phyloP scores from a whole-genome alignment of 352 stramenopile genomes.

The Blastocystis sp. region DNA sequence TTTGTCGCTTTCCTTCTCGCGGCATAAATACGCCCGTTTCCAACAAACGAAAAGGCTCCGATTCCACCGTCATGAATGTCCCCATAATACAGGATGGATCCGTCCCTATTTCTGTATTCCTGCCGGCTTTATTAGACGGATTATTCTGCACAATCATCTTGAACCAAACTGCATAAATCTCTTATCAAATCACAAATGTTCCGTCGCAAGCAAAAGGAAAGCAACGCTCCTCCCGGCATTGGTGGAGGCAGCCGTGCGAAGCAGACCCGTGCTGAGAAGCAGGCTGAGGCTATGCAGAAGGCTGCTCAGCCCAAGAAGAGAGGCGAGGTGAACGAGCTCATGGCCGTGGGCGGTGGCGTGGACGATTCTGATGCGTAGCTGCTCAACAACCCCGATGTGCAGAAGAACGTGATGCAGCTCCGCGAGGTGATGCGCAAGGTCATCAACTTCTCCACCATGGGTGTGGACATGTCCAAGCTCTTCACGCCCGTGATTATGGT shows the following conservation, averaged over 20 bases:
- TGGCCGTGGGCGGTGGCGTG: slow-evolving; percentile 74
- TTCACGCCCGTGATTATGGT: slow-evolving; percentile 98
- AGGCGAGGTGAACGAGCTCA: slow-evolving; percentile 91
- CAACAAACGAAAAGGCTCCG: not conserved
- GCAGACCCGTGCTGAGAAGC: slow-evolving; percentile 71
- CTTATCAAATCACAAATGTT: slow-evolving; percentile 54
- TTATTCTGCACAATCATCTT: not conserved
- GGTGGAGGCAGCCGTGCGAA: slow-evolving; percentile 73
- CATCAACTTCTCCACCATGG: slow-evolving; percentile 99
- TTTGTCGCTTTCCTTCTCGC: slow-evolving; percentile 8
- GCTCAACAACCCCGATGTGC: slow-evolving; percentile 93
- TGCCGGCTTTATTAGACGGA: not conserved
- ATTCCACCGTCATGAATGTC: slow-evolving; percentile 26
- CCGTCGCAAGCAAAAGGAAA: slow-evolving; percentile 70
- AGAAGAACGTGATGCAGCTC: slow-evolving; percentile 94
- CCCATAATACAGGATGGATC: slow-evolving; percentile 6
- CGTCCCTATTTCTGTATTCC: slow-evolving; percentile 34
- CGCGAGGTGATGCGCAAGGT: slow-evolving; percentile 99
- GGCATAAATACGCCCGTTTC: not conserved
- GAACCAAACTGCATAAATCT: not conserved
- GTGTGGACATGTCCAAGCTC: slow-evolving; percentile 96
- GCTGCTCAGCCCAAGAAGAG: slow-evolving; percentile 83
- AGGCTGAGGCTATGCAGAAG: slow-evolving; percentile 60
- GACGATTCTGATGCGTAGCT: slow-evolving; percentile 79
- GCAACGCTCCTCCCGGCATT: slow-evolving; percentile 74